These are phyloP conservation scores for Podospora anserina DNA, from an alignment of 495 filamentous ascomycete species.

Conservation along the genomic window DNA sequence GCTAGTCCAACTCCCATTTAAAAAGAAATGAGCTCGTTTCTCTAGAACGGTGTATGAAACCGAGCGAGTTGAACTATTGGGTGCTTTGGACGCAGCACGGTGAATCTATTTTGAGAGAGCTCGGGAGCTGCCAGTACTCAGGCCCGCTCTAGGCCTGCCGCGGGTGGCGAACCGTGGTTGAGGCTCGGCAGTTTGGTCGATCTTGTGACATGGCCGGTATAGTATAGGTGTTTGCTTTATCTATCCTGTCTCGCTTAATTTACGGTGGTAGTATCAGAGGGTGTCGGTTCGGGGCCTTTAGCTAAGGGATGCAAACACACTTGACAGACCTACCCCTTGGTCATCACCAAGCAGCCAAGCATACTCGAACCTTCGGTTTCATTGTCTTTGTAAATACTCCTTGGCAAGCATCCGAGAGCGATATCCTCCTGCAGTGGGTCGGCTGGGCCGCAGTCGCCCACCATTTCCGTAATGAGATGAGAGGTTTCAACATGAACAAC, in stretches of 20 bases:
- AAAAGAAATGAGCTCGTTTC: neutral
- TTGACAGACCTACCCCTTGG: too few relatives aligned
- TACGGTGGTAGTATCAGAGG: too few relatives aligned
- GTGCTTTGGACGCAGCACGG: neutral
- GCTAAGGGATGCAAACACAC: too few relatives aligned
- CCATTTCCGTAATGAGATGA: neutral
- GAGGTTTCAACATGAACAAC: neutral
- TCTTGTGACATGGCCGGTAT: neutral
- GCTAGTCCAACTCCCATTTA: neutral
- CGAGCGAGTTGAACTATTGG: neutral
- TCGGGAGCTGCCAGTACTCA: neutral
- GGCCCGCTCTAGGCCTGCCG: too few relatives aligned
- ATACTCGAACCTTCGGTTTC: neutral
- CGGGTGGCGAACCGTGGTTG: neutral
- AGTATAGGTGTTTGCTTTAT: too few relatives aligned
- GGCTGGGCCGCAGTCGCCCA: neutral
- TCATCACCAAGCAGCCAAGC: neutral
- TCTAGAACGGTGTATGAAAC: neutral
- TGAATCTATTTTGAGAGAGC: neutral
- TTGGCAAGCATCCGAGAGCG: neutral
- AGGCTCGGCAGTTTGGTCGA: neutral
- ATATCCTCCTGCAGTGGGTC: neutral
- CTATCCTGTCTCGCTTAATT: too few relatives aligned
- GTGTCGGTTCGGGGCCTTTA: too few relatives aligned
- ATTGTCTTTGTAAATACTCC: neutral